Evolutionary conservation across 1,284 basidiomycete genomes (phyloP).

Genomic region (Vanrija sp.): DNA sequence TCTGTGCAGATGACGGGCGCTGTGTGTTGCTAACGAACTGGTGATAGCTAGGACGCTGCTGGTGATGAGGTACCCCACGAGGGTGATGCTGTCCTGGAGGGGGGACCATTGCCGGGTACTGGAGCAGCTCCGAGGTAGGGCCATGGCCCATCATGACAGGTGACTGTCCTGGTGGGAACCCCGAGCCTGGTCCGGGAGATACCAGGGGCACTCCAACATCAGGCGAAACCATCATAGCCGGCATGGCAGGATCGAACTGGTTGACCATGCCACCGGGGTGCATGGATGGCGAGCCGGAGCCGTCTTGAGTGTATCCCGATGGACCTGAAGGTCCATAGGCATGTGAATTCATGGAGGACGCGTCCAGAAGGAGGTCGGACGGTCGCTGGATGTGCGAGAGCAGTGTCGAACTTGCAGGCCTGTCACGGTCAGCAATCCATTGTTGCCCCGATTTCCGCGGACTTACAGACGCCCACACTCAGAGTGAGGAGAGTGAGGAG

Average conservation of each 20-base stretch:
- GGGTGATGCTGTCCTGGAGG: slow-evolving; percentile 1
- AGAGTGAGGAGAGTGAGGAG: no score
- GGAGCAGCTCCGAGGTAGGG: neutral
- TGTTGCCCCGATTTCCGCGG: no score
- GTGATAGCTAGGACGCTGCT: slow-evolving; percentile 3
- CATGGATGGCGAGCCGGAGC: neutral
- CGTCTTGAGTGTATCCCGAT: neutral
- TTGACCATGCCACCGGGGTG: neutral
- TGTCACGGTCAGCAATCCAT: no score
- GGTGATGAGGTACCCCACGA: neutral
- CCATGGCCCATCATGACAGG: slow-evolving; percentile 1
- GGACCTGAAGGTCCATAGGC: neutral
- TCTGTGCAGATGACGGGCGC: slow-evolving; percentile 26
- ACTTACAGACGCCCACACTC: no score
- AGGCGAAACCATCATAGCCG: slow-evolving; percentile 10
- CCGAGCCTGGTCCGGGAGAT: neutral
- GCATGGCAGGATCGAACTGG: slow-evolving; percentile 1
- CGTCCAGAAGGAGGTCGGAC: neutral
- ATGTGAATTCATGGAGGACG: neutral
- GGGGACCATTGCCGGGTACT: neutral
- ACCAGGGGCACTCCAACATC: slow-evolving; percentile 3
- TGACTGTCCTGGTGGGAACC: neutral
- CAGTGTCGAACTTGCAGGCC: no score
- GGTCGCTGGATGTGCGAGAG: neutral
- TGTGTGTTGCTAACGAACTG: slow-evolving; percentile 6